Percentiles rank a stretch among this genome's conserved stretches.
Conservation (phyloP, 345 rosid species). For the Mercurialis annua region DNA sequence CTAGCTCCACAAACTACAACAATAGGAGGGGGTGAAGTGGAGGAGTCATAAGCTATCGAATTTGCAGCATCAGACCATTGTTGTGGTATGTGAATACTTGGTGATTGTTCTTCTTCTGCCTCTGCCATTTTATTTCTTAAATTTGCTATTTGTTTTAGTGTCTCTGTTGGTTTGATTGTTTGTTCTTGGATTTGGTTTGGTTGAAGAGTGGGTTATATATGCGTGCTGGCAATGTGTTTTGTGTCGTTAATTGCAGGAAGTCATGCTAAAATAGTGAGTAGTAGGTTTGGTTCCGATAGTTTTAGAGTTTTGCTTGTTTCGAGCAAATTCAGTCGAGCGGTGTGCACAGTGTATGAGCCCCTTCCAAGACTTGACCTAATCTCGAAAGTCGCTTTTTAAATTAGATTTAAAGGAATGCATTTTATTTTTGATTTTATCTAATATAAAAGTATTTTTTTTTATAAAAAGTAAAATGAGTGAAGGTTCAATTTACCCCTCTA, state of each 20-base stretch:
- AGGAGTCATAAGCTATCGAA: constrained; percentile 45
- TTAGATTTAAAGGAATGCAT: too few species aligned
- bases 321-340: too few species aligned
- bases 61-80: constrained; percentile 75
- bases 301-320: too few species aligned
- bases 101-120: constrained; percentile 34
- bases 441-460: too few species aligned
- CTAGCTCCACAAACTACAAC: constrained; percentile 73
- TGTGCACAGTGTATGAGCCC: too few species aligned
- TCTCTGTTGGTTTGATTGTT: background rate
- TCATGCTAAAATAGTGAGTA: background rate
- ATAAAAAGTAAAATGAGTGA: too few species aligned
- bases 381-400: too few species aligned
- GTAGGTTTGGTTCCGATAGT: too few species aligned
- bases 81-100: constrained; percentile 45
- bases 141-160: background rate
- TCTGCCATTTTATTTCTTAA: constrained; percentile 38
- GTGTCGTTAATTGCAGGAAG: background rate
- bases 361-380: too few species aligned
- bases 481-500: too few species aligned
- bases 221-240: background rate
- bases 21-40: constrained; percentile 45
- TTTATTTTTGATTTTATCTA: too few species aligned
- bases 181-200: background rate
- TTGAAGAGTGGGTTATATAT: background rate